Conservation (phyloP, 208 protist species). For the Crithidia mellificae region DNA sequence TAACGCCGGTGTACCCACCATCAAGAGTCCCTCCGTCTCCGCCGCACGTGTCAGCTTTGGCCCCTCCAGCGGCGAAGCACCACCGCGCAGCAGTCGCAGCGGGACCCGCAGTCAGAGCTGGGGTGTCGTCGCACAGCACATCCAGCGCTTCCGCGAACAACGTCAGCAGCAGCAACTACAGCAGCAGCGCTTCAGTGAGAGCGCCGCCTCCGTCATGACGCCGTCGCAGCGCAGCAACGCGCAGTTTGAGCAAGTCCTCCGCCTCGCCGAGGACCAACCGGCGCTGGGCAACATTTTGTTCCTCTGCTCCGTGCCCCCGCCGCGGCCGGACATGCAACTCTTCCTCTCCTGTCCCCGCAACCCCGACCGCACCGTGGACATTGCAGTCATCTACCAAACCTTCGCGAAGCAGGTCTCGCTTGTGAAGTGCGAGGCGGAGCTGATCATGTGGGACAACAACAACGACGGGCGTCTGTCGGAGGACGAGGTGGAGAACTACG, state of each 20-base stretch:
- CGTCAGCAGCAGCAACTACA: too few species aligned
- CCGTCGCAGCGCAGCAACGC: slow-evolving; percentile 13
- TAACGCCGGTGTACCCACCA: too few species aligned
- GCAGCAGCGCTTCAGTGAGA: slow-evolving; percentile 6
- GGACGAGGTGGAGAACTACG: slow-evolving; percentile 89
- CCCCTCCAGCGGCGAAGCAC: not conserved
- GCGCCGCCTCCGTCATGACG: not conserved
- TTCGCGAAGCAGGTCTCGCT: slow-evolving; percentile 86
- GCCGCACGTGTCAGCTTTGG: not conserved
- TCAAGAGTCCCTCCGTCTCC: slow-evolving; percentile 6
- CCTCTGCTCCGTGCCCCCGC: slow-evolving; percentile 42
- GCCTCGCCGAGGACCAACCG: slow-evolving; percentile 33
- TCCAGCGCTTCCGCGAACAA: slow-evolving; percentile 20
- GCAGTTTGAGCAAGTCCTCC: slow-evolving; percentile 21
- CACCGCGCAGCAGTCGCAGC: not conserved
- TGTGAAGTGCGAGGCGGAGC: slow-evolving; percentile 80
- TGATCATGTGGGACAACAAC: slow-evolving; percentile 87
- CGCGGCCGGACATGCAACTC: slow-evolving; percentile 56
- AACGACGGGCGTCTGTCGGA: slow-evolving; percentile 85
- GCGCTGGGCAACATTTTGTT: slow-evolving; percentile 59
- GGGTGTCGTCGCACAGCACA: slow-evolving; percentile 11
- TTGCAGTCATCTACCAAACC: slow-evolving; percentile 60
- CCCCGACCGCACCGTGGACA: slow-evolving; percentile 50
- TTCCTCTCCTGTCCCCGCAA: slow-evolving; percentile 76
- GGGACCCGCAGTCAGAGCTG: slow-evolving; percentile 12